Conservation (phyloP, 2,329 filamentous ascomycete genomes). For the Aureobasidium uvarum region DNA sequence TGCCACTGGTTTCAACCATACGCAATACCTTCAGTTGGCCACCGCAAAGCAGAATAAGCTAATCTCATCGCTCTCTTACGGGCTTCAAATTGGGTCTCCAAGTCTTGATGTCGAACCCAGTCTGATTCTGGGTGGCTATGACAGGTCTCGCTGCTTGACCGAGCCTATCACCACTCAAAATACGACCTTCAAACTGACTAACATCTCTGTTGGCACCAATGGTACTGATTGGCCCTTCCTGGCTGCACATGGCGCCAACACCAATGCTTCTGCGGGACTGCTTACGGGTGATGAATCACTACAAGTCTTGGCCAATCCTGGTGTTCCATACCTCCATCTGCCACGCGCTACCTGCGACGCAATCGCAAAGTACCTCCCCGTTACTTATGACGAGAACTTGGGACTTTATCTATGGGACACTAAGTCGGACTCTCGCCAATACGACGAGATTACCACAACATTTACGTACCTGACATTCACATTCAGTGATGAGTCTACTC, state of each 20-base stretch:
- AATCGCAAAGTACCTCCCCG: constrained; percentile 11
- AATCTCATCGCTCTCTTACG: constrained; percentile 11
- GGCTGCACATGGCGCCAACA: too few species aligned
- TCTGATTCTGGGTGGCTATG: constrained; percentile 12
- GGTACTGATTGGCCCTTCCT: not conserved
- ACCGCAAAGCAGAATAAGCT: not conserved
- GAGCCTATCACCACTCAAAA: not conserved
- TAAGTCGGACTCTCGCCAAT: not conserved
- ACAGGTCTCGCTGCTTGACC: constrained; percentile 8
- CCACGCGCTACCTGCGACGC: not conserved
- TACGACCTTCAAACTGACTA: not conserved
- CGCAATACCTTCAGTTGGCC: not conserved
- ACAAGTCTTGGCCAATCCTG: constrained; percentile 1
- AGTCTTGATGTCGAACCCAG: not conserved
- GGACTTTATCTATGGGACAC: constrained; percentile 14
- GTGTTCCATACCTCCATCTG: constrained; percentile 15
- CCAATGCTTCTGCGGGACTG: not conserved
- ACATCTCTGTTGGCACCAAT: not conserved
- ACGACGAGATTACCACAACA: not conserved
- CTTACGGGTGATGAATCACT: not conserved
- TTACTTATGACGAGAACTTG: not conserved
- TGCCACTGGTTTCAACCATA: not conserved
- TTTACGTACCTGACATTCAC: not conserved
- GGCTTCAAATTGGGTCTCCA: not conserved
- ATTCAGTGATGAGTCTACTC: not conserved